Evolutionary conservation across 2,329 filamentous ascomycete genomes (phyloP).

Genomic region (Aspergillus nomiae): DNA sequence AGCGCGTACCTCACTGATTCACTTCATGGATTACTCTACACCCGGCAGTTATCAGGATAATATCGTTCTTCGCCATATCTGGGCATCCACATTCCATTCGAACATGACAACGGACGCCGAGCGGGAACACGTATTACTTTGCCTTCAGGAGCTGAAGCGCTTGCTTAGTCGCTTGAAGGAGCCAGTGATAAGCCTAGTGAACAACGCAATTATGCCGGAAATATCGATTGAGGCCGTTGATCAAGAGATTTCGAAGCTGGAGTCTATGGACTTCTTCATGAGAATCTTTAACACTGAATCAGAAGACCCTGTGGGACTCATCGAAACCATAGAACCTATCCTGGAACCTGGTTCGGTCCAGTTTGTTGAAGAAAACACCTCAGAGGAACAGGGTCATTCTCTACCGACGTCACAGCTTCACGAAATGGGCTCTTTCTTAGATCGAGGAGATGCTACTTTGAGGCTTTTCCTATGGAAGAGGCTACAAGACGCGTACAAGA

Average conservation of each 20-base stretch:
- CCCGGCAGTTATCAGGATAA: conserved; percentile 38
- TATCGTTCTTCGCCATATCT: conserved; percentile 63
- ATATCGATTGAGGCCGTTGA: conserved; percentile 83
- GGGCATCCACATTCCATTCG: conserved; percentile 65
- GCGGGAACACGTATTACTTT: conserved; percentile 62
- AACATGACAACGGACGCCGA: conserved; percentile 58
- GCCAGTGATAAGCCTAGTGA: conserved; percentile 65
- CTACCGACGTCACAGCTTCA: conserved; percentile 58
- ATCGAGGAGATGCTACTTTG: conserved; percentile 77
- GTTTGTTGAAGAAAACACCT: conserved; percentile 21
- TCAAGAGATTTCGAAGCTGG: conserved; percentile 86
- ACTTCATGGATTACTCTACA: conserved; percentile 38
- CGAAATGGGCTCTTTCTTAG: conserved; percentile 84
- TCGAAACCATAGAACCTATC: conserved; percentile 90
- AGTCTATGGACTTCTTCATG: conserved; percentile 94
- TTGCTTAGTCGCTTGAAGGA: conserved; percentile 53
- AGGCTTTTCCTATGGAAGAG: conserved; percentile 87
- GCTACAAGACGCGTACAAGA: conserved; percentile 83
- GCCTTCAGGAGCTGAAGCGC: conserved; percentile 63
- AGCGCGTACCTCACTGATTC: conserved; percentile 55
- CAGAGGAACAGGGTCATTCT: conserved; percentile 34
- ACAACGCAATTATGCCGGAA: conserved; percentile 86
- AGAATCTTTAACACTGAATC: conserved; percentile 83
- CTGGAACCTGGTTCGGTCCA: conserved; percentile 64
- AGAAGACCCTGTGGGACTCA: conserved; percentile 78